These are phyloP conservation scores for Solanum virginianum DNA, from an alignment of 257 asterid genomes.

Conservation along the genomic window DNA sequence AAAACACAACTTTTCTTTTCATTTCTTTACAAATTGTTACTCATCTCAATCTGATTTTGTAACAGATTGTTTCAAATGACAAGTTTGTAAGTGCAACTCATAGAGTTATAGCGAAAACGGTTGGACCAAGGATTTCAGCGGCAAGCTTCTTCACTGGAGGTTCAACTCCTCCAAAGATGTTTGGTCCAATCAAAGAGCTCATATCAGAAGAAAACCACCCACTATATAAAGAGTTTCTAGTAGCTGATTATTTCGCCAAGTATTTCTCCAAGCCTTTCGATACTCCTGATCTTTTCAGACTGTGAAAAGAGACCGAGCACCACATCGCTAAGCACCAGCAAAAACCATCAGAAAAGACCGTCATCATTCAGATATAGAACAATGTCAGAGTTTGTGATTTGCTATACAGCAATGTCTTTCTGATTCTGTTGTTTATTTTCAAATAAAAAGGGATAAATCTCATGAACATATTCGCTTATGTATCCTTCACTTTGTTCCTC, in stretches of 20 bases:
- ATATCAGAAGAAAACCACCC: slow-evolving; percentile 22
- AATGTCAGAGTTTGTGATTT: neutral
- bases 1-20: neutral
- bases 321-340: neutral
- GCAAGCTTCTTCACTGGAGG: slow-evolving; percentile 48
- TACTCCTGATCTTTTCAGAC: slow-evolving; percentile 31
- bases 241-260: slow-evolving; percentile 19
- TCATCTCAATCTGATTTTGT: neutral
- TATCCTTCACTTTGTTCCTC: slow-evolving; percentile 5
- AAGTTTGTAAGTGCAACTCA: slow-evolving; percentile 53
- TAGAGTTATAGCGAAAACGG: slow-evolving; percentile 41
- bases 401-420: neutral
- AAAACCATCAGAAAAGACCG: neutral
- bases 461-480: neutral
- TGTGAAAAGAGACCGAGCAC: neutral
- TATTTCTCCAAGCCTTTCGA: slow-evolving; percentile 26
- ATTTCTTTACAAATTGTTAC: neutral
- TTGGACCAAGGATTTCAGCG: slow-evolving; percentile 58
- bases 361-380: neutral
- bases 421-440: neutral
- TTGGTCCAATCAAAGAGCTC: slow-evolving; percentile 47
- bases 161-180: slow-evolving; percentile 9
- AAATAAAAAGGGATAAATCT: neutral
- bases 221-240: slow-evolving; percentile 40
- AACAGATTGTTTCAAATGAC: slow-evolving; percentile 49